phyloP scores from a whole-genome alignment of 495 filamentous ascomycete genomes.

The Penicillium riverlandense region DNA sequence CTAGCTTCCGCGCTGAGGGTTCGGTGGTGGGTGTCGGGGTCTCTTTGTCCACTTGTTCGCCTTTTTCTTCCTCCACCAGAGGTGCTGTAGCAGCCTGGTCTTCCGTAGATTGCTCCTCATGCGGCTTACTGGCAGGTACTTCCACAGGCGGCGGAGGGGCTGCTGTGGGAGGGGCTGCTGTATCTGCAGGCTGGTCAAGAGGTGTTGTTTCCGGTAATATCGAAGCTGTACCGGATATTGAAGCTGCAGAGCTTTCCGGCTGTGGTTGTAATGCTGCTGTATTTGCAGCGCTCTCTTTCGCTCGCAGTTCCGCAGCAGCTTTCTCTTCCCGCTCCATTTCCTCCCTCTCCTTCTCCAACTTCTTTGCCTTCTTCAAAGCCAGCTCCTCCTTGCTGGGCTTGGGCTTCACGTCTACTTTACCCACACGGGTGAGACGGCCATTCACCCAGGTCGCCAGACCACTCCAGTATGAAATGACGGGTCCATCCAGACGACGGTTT shows the following conservation, averaged over 20 bases:
- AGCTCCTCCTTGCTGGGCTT: conserved; percentile 34
- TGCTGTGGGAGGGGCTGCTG: too few species aligned
- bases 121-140: too few species aligned
- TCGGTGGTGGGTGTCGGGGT: not conserved
- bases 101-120: not conserved
- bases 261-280: too few species aligned
- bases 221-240: too few species aligned
- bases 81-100: not conserved
- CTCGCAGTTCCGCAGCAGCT: conserved; percentile 15
- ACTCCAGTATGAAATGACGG: conserved; percentile 90
- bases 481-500: conserved; percentile 77
- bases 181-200: too few species aligned
- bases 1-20: not conserved
- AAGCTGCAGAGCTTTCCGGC: too few species aligned
- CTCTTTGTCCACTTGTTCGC: not conserved
- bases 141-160: too few species aligned
- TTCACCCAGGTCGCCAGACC: conserved; percentile 71
- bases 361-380: conserved; percentile 12
- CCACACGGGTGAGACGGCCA: conserved; percentile 68
- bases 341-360: conserved; percentile 28
- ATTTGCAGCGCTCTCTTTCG: conserved; percentile 7
- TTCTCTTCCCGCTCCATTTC: conserved; percentile 29
- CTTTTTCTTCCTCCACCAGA: not conserved
- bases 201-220: too few species aligned
- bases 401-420: conserved; percentile 54